Evolutionary conservation across 345 rosid genomes (phyloP).

Genomic region (Rhodamnia rubescens): DNA sequence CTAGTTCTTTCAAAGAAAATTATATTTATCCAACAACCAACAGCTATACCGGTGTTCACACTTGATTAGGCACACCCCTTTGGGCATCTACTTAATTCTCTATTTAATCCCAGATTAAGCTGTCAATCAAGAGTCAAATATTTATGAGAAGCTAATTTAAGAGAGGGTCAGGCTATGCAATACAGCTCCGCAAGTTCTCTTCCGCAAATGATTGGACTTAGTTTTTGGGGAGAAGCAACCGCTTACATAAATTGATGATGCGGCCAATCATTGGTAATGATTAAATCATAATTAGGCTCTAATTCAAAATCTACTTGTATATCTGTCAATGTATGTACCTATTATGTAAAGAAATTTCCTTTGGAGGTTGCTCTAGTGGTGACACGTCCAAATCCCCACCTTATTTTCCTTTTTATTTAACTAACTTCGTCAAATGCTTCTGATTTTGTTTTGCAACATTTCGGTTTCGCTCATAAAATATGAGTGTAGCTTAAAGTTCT

Average conservation of each 20-base stretch:
- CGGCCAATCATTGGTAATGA: not conserved
- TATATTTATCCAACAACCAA: not conserved
- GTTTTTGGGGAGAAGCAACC: not conserved
- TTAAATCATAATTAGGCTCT: not conserved
- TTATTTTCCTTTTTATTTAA: not conserved
- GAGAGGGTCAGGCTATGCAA: not conserved
- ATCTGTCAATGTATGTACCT: not conserved
- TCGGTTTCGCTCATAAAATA: not conserved
- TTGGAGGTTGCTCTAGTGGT: not conserved
- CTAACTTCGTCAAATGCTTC: not conserved
- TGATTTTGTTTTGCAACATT: not conserved
- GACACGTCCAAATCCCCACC: not conserved
- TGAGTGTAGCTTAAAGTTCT: not conserved
- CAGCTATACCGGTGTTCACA: not conserved
- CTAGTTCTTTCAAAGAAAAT: too few relatives aligned
- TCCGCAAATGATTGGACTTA: not conserved
- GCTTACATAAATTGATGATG: not conserved
- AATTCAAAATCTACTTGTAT: not conserved
- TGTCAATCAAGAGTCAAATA: not conserved
- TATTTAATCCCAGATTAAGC: not conserved
- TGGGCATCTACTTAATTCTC: not conserved
- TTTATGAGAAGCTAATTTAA: not conserved
- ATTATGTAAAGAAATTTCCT: not conserved
- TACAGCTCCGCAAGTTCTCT: not conserved
- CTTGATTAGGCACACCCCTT: not conserved